Base-by-base conservation (phyloP, 352 stramenopile species). In the Pilasporangium apinafurcum region DNA sequence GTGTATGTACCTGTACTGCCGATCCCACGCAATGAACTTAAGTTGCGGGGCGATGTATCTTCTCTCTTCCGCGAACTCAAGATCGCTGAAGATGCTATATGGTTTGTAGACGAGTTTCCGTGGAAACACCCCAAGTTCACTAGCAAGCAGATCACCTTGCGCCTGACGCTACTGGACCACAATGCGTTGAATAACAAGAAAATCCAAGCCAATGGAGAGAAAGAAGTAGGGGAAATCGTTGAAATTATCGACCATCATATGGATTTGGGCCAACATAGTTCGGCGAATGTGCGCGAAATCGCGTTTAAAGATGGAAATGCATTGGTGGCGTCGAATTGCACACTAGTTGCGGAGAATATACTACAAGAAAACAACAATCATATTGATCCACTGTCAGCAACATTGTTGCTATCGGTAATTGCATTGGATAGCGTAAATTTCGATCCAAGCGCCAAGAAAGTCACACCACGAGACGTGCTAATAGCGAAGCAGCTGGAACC, bases 211-310 rank as follows among this genome's bases (percentile, higher is more conserved):
- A 41, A 28, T 16, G 35, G 42, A 8, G 20, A 44, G 4, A 33
- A 48, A 25, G 37, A 59, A 7, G 38, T 72, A 17, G 53, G 59
- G 26, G 39, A 77, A 10, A 53, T 88, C 22, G 63, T 79, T 30
- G 77, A 86, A 59, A 90, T 92, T 51, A 33, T 90, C 32, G 81
- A 92, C 43, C 77, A 92, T 48, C 81, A 92, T 53, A 73, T 66
- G 48, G 81, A 92, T 53, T 34, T 80, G 16, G 56, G 67, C 26
- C 48, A 62, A 34, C 75, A 92, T 31, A 26, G 53, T 10, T 21
- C 62, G 12, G 74, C 59, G 0, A 8, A 57, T 2, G 29, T 31
- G 21, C 62, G 81, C 9, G 66, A 87, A 22, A 75, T 92, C 51
- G 81, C 77, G 5, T 92, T 92, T 48, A 56, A 68, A 1, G 40